Percentiles rank a stretch among this genome's conserved stretches.
phyloP scores from a whole-genome alignment of 108 stramenopile species.

The Conticribra guillardii region DNA sequence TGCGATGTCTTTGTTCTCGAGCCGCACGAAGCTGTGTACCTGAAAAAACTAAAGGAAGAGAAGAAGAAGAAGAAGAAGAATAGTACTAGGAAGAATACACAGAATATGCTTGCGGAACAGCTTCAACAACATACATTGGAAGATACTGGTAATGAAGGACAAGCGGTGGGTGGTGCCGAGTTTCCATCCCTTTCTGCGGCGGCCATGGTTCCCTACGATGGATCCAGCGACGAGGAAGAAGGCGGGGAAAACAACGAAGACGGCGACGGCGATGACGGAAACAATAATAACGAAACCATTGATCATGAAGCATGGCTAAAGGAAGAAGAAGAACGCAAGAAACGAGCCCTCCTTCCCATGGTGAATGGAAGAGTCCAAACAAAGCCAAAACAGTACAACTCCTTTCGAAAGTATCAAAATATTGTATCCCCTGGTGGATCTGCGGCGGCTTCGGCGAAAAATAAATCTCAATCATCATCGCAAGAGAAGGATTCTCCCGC shows the following conservation, averaged over 20 bases:
- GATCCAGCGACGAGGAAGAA: slow-evolving; percentile 57
- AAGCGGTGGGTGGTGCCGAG: slow-evolving; percentile 58
- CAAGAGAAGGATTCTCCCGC: slow-evolving; percentile 19
- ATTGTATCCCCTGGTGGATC: slow-evolving; percentile 36
- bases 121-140: not conserved
- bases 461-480: slow-evolving; percentile 7
- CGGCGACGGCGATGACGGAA: too few relatives aligned
- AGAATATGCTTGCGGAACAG: slow-evolving; percentile 19
- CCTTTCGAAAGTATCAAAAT: slow-evolving; percentile 70
- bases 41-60: slow-evolving; percentile 34
- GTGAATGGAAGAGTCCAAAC: slow-evolving; percentile 50
- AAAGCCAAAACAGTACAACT: slow-evolving; percentile 63
- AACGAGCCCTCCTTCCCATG: slow-evolving; percentile 39
- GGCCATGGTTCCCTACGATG: slow-evolving; percentile 72
- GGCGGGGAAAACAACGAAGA: slow-evolving; percentile 7
- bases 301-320: slow-evolving; percentile 19
- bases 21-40: slow-evolving; percentile 59
- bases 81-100: too few relatives aligned
- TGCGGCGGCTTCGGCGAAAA: slow-evolving; percentile 53
- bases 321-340: slow-evolving; percentile 51
- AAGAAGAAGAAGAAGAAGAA: slow-evolving; percentile 15
- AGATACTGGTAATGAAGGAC: slow-evolving; percentile 31
- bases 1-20: slow-evolving; percentile 72
- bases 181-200: slow-evolving; percentile 82
- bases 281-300: slow-evolving; percentile 7